A percentile compares a stretch with the other conserved stretches of the same genome.
These are phyloP conservation scores for Silene noctiflora DNA, from an alignment of 179 eudicot genomes.

Conservation along the genomic window DNA sequence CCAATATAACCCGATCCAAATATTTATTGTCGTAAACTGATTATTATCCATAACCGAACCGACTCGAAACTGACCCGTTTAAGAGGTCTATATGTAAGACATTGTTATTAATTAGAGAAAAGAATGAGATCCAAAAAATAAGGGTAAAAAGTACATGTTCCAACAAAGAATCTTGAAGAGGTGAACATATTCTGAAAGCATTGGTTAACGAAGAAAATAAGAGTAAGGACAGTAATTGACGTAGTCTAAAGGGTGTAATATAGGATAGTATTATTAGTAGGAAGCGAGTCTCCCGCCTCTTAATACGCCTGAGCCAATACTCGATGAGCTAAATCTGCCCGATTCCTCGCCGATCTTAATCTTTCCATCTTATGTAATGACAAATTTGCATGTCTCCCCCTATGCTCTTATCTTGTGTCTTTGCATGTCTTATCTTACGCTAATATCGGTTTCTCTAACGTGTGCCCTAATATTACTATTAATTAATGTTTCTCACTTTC, in stretches of 20 bases:
- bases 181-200: constrained; percentile 22
- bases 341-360: constrained; percentile 52
- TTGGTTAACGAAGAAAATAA: background rate
- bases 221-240: constrained; percentile 27
- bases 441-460: too few species aligned
- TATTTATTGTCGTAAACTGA: too few species aligned
- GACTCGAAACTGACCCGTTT: too few species aligned
- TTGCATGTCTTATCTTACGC: too few species aligned
- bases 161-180: constrained; percentile 27
- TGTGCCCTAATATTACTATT: too few species aligned
- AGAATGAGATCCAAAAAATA: constrained; percentile 25
- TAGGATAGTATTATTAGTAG: background rate
- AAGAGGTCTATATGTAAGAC: too few species aligned
- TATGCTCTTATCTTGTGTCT: background rate
- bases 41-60: too few species aligned
- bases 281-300: constrained; percentile 29
- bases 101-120: background rate
- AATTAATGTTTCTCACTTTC: too few species aligned
- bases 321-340: constrained; percentile 59
- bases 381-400: background rate
- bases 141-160: constrained; percentile 15
- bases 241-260: background rate
- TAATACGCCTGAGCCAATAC: constrained; percentile 31
- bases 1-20: too few species aligned
- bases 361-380: constrained; percentile 13